These are phyloP conservation scores for Trichoderma cornu-damae DNA, from an alignment of 2,329 filamentous ascomycete species.

Conservation along the genomic window DNA sequence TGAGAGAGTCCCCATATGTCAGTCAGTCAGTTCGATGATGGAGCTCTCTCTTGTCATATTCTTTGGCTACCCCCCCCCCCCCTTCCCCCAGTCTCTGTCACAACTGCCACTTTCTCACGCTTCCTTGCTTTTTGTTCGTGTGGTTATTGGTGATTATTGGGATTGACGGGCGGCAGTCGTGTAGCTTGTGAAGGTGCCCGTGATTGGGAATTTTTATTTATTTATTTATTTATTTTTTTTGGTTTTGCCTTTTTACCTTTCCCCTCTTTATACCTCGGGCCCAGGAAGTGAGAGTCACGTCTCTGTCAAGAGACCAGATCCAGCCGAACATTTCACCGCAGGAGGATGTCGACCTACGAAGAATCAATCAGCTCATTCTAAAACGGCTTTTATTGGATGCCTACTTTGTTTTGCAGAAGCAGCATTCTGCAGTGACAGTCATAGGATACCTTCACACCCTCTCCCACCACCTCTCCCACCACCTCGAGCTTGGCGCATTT, in stretches of 20 bases:
- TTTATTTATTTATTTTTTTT: too few relatives aligned
- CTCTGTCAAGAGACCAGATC: constrained; percentile 5
- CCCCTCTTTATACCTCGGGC: constrained; percentile 8
- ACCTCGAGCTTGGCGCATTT: not conserved
- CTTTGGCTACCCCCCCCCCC: constrained; percentile 11
- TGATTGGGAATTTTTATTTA: not conserved
- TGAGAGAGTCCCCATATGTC: constrained; percentile 13
- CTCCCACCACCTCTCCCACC: too few relatives aligned
- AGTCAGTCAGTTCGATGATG: constrained; percentile 10
- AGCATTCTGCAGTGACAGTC: not conserved
- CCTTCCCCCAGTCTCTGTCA: constrained; percentile 13
- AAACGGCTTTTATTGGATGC: not conserved
- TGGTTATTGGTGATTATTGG: not conserved
- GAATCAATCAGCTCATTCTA: not conserved
- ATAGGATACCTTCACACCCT: not conserved
- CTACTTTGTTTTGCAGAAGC: not conserved
- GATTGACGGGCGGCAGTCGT: constrained; percentile 1
- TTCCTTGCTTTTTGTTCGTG: not conserved
- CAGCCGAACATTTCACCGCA: not conserved
- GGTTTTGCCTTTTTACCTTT: constrained; percentile 3
- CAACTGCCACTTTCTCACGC: not conserved
- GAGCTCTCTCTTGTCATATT: constrained; percentile 12
- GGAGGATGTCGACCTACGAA: constrained; percentile 3
- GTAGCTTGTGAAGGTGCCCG: constrained; percentile 13
- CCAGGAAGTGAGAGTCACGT: constrained; percentile 3